A percentile compares a stretch with the other conserved stretches of the same genome.
Conservation (phyloP, 495 filamentous ascomycete genomes). For the Halenospora varia region DNA sequence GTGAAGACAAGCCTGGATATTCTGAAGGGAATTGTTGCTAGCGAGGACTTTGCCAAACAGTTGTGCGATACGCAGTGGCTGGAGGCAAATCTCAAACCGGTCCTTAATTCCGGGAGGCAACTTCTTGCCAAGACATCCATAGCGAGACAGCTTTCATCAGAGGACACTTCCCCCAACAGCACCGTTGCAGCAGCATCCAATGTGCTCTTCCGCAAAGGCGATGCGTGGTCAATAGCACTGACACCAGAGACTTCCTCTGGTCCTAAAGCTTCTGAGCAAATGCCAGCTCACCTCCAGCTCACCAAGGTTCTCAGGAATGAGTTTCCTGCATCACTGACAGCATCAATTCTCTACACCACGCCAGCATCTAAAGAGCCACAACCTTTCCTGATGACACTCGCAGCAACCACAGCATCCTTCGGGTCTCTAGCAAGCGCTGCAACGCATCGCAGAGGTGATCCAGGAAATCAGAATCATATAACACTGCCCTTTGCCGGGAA, state of each 20-base stretch:
- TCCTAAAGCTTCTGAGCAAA: constrained; percentile 13
- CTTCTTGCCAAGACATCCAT: constrained; percentile 15
- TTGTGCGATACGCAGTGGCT: constrained; percentile 56
- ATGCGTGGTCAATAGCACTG: constrained; percentile 51
- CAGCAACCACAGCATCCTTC: constrained; percentile 45
- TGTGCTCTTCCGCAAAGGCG: constrained; percentile 49
- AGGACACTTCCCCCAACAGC: too few species aligned
- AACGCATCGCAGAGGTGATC: constrained; percentile 46
- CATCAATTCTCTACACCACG: constrained; percentile 51
- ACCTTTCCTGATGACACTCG: constrained; percentile 41
- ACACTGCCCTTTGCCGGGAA: constrained; percentile 54
- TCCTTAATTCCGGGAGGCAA: constrained; percentile 32
- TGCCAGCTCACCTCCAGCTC: constrained; percentile 42
- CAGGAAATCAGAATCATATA: constrained; percentile 49
- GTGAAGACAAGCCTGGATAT: constrained; percentile 53
- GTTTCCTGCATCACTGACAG: constrained; percentile 50
- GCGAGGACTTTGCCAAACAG: constrained; percentile 41
- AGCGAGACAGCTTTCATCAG: too few species aligned
- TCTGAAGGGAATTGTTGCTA: constrained; percentile 47
- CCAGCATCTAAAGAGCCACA: constrained; percentile 27
- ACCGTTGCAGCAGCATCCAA: constrained; percentile 24
- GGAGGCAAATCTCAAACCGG: constrained; percentile 38
- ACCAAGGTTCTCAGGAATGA: constrained; percentile 53
- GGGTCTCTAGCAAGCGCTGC: constrained; percentile 40
- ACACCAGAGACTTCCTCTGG: constrained; percentile 25